Evolutionary conservation across 2,329 filamentous ascomycete species (phyloP), one percentile per base, ranked within the genome.

Genomic region (Dothidotthia symphoricarpi): DNA sequence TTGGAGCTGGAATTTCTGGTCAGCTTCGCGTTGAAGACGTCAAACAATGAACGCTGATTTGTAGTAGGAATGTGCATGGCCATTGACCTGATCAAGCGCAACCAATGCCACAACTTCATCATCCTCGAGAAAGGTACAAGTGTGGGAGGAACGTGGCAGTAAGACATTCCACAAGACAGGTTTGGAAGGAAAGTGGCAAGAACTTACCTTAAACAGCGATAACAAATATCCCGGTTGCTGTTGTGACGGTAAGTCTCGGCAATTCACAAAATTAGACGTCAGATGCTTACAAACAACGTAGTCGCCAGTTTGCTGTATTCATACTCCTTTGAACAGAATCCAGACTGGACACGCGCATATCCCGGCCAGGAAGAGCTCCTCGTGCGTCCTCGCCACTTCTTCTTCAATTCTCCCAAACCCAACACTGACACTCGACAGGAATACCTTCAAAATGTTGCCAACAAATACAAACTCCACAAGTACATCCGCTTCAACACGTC

Each of bases 331-430:
- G 78, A 76, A 24, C 77, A 79, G 34, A 81, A 81, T 35, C 65
- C 75, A 3, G 68, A 75, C 46, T 81, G 79, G 78, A 74, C 74
- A 1, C 64, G 76, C 13, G 71, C 78, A 36, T 82, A 80, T 49
- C 75, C 79, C 0, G 75, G 76, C 0, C 78, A 82, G 49, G 76
- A 80, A 53, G 79, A 82, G 53, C 78, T 82, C 14, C 66, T 78
- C 24, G 69, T 74, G 50, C 44, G 55, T 36, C n/a, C 8, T 12
- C 11, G n/a, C n/a, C n/a, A n/a, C n/a, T n/a, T n/a, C n/a, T n/a
- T n/a, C n/a, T n/a, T n/a, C n/a, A 26, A 6, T 7, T 25, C 7
- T 10, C 14, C 6, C 14, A 13, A 14, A 28, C 9, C 9, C 13
- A 13, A 10, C 31, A 6, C 4, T 10, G 5, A 24, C 16, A 15